Evolutionary conservation across 345 rosid species (phyloP).

Genomic region (Rhodamnia argentea): DNA sequence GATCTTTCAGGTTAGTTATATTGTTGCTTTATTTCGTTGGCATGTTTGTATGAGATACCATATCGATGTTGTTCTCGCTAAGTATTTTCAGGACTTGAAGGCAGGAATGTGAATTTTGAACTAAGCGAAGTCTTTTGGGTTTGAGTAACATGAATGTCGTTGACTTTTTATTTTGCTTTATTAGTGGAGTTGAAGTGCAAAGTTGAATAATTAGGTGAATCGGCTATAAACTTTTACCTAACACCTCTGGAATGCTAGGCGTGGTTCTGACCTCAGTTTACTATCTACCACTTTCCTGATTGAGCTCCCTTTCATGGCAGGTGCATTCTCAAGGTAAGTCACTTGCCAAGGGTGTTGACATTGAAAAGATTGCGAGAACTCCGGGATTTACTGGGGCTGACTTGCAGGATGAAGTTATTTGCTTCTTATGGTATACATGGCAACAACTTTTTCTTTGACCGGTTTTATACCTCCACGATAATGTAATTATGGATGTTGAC

Average conservation of each 20-base stretch:
- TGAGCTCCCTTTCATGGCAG: slow-evolving; percentile 13
- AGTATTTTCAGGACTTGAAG: not conserved
- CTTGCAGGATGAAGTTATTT: slow-evolving; percentile 80
- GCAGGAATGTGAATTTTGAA: not conserved
- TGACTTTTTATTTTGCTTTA: not conserved
- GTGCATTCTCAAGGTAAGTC: slow-evolving; percentile 98
- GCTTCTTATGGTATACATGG: slow-evolving; percentile 64
- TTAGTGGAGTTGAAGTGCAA: not conserved
- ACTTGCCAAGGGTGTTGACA: slow-evolving; percentile 88
- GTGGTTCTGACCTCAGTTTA: not conserved
- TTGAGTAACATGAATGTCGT: not conserved
- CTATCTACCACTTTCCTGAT: not conserved
- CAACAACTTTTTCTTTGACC: not conserved
- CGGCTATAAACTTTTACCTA: not conserved
- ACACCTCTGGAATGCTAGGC: not conserved
- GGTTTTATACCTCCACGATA: not conserved
- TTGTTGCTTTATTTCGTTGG: not conserved
- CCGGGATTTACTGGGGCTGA: slow-evolving; percentile 97
- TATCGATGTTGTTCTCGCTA: not conserved
- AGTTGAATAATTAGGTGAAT: not conserved
- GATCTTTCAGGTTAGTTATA: slow-evolving; percentile 67
- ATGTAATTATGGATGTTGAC: not conserved
- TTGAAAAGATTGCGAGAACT: slow-evolving; percentile 85
- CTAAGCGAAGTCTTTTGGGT: not conserved
- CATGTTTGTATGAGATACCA: not conserved